Evolutionary conservation across 768 basidiomycete species (phyloP), one percentile per base, ranked within the genome.

Genomic region (Candolleomyces eurysporus): DNA sequence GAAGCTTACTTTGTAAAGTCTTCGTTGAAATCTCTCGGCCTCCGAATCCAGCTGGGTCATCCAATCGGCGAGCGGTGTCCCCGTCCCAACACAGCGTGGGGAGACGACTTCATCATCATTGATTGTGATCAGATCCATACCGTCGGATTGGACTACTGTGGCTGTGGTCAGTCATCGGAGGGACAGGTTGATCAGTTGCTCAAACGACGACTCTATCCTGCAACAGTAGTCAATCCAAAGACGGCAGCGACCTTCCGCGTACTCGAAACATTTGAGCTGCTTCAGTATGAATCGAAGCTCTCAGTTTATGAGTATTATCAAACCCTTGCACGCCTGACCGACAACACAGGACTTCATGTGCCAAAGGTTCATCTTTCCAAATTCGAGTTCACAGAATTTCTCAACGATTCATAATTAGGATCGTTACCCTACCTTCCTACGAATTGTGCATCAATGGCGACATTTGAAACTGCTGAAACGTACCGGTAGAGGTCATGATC

Each of bases 271-370:
- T 48, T 48, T 13, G 45, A 48, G 13, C 16, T 48, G 21, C 21
- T 48, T 4, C 45, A 48, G 45, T 48, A 48, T 46, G 67, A 66
- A 46, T 72, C 68, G 1, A 74, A 76, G 59, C 40, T 63, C 1
- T 69, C 71, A 0, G 62, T 61, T 3, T 73, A 66, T 46, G 69
- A 75, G 49, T 73, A 68, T 39, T 72, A 72, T 48, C 56, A 67
- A 19, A 50, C 68, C 0, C 63, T 76, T 0, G 50, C 58, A 2
- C 58, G 70, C 5, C 52, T 71, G 3, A 70, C 66, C 1, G 62
- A 72, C 32, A 74, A 74, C 54, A 67, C 64, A 3, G 72, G 71
- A 3, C 39, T 64, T 0, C 52, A 52, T 1, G 11, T 48, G 9
- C 60, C 65, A 16, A 56, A 64, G 48, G 68, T 69, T 57, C 32